Conservation (phyloP, 2,329 filamentous ascomycete species). For the Aureobasidium sp. region DNA sequence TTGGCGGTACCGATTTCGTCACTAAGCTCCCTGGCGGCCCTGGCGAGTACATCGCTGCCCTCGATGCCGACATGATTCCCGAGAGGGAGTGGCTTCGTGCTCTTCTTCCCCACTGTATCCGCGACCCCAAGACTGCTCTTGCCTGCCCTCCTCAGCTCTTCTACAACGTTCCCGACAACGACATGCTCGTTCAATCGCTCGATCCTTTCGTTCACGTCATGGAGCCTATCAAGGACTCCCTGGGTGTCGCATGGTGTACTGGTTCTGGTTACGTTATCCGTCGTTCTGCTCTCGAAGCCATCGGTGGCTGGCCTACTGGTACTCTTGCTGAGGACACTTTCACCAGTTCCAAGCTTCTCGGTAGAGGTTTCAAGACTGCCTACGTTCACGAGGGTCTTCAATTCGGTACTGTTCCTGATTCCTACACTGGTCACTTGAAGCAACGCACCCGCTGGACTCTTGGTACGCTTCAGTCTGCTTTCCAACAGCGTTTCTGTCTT, state of each 20-base stretch:
- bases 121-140: conserved; percentile 50
- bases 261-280: conserved; percentile 57
- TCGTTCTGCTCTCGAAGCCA: conserved; percentile 52
- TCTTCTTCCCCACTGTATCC: conserved; percentile 51
- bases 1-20: conserved; percentile 41
- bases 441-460: conserved; percentile 51
- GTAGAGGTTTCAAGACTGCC: conserved; percentile 55
- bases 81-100: conserved; percentile 55
- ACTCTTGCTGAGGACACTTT: conserved; percentile 56
- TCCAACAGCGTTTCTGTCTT: conserved; percentile 55
- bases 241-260: conserved; percentile 55
- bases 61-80: conserved; percentile 64
- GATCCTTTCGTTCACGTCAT: conserved; percentile 53
- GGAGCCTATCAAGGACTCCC: conserved; percentile 41
- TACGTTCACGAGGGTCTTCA: conserved; percentile 55
- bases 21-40: conserved; percentile 20
- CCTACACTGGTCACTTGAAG: conserved; percentile 50
- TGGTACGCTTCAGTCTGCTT: conserved; percentile 51
- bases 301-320: conserved; percentile 55
- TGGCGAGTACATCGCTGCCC: conserved; percentile 45
- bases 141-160: conserved; percentile 57
- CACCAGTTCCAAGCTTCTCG: conserved; percentile 53
- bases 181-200: conserved; percentile 53
- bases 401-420: conserved; percentile 53
- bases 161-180: conserved; percentile 54